These are phyloP conservation scores for Chamaecrista fasciculata DNA, from an alignment of 306 rosid species.

Conservation along the genomic window DNA sequence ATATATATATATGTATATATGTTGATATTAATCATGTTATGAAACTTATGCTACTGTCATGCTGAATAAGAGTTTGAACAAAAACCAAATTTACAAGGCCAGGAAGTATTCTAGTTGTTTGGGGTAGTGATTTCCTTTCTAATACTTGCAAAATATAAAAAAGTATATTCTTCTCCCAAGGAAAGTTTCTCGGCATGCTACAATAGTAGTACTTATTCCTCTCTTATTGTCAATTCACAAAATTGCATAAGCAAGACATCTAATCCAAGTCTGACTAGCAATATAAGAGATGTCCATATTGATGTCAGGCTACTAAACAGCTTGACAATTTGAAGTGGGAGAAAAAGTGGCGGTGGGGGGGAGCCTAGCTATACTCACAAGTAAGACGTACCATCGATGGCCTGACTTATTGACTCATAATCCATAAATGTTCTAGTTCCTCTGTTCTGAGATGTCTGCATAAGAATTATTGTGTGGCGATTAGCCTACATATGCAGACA, in stretches of 20 bases:
- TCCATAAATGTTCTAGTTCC: conserved; percentile 94
- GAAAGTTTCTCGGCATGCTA: no score
- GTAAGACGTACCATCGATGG: conserved; percentile 78
- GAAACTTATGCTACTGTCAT: neutral
- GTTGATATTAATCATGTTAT: neutral
- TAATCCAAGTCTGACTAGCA: neutral
- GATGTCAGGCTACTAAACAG: no score
- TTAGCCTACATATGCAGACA: conserved; percentile 58
- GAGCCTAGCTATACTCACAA: neutral
- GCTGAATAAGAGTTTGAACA: neutral
- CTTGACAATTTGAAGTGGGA: no score
- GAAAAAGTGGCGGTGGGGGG: no score
- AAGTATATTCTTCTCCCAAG: no score
- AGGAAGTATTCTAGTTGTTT: no score
- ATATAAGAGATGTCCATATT: no score
- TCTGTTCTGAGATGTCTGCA: conserved; percentile 85
- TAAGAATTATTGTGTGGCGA: conserved; percentile 88
- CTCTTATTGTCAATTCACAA: no score
- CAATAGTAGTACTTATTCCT: no score
- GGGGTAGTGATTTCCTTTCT: no score
- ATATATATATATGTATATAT: no score
- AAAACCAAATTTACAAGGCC: neutral
- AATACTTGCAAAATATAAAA: no score
- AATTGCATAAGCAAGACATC: neutral
- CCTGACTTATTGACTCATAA: conserved; percentile 76